Evolutionary conservation across 1,139 yeast species (phyloP).

Genomic region (Eremothecium sinecaudum): DNA sequence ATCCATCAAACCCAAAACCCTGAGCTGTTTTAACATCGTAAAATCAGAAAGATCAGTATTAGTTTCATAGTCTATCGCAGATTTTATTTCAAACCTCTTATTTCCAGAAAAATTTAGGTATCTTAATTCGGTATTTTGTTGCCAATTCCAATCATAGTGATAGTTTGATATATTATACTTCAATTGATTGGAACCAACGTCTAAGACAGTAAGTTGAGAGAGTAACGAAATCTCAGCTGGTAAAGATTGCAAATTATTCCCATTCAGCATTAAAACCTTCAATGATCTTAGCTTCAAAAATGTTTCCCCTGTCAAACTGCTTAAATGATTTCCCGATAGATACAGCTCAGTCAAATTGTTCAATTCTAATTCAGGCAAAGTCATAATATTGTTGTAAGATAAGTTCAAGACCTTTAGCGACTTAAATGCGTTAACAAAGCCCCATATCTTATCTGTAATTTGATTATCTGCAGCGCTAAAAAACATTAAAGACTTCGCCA

Average conservation of each 20-base stretch:
- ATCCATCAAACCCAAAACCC: constrained; percentile 83
- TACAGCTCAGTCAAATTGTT: constrained; percentile 56
- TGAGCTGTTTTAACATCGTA: constrained; percentile 58
- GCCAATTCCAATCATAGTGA: constrained; percentile 99
- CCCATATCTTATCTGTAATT: constrained; percentile 68
- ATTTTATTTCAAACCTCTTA: constrained; percentile 72
- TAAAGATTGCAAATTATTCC: constrained; percentile 74
- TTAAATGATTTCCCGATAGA: constrained; percentile 73
- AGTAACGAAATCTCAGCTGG: constrained; percentile 84
- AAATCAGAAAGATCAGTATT: constrained; percentile 59
- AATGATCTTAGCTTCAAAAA: constrained; percentile 52
- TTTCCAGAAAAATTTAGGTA: constrained; percentile 90
- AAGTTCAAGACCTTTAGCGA: constrained; percentile 60
- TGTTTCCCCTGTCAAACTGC: constrained; percentile 79
- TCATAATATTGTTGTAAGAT: constrained; percentile 75
- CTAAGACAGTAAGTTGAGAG: constrained; percentile 56
- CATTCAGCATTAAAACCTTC: constrained; percentile 60
- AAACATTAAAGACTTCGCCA: constrained; percentile 45
- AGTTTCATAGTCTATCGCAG: constrained; percentile 32
- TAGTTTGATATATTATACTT: constrained; percentile 88
- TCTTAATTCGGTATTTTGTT: constrained; percentile 63
- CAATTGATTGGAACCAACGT: constrained; percentile 84
- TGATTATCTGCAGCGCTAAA: constrained; percentile 77
- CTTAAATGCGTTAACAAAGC: constrained; percentile 50
- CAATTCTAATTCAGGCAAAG: constrained; percentile 57